Conservation (phyloP, 177 flowering plant species). For the Vitis hybrid region DNA sequence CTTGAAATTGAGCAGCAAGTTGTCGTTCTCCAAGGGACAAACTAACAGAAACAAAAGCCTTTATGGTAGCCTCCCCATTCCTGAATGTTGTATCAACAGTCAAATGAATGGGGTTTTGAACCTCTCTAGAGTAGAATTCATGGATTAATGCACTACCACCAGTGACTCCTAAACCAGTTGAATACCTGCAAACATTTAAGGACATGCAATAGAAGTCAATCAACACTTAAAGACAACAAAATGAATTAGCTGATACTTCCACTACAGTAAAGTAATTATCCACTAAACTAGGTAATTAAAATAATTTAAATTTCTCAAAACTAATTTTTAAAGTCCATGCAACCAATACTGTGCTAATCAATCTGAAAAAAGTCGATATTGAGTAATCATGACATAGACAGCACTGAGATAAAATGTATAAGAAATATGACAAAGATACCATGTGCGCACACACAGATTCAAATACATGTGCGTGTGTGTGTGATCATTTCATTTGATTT, state of each 20-base stretch:
- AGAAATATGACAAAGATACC: no score
- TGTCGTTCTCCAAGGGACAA: slow-evolving; percentile 78
- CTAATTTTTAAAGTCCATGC: no score
- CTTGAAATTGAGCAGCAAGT: slow-evolving; percentile 93
- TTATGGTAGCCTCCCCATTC: slow-evolving; percentile 70
- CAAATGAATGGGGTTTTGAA: slow-evolving; percentile 81
- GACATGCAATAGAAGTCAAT: neutral
- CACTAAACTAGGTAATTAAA: neutral
- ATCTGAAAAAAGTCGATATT: no score
- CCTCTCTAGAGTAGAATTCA: slow-evolving; percentile 91
- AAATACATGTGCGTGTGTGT: no score
- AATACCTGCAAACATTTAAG: slow-evolving; percentile 58
- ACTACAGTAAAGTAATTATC: neutral
- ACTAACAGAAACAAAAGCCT: slow-evolving; percentile 72
- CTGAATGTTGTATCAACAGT: slow-evolving; percentile 86
- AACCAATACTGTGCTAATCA: no score
- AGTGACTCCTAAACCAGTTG: slow-evolving; percentile 89
- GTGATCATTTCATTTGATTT: no score
- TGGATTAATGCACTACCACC: slow-evolving; percentile 94
- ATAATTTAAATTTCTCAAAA: no score
- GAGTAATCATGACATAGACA: no score
- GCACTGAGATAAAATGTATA: no score
- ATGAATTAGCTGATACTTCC: neutral
- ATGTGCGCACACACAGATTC: no score
- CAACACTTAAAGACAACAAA: neutral